A percentile compares a stretch with the other conserved stretches of the same genome.
These are phyloP conservation scores for Pythium phragmitis DNA, from an alignment of 352 stramenopile genomes.

Conservation along the genomic window DNA sequence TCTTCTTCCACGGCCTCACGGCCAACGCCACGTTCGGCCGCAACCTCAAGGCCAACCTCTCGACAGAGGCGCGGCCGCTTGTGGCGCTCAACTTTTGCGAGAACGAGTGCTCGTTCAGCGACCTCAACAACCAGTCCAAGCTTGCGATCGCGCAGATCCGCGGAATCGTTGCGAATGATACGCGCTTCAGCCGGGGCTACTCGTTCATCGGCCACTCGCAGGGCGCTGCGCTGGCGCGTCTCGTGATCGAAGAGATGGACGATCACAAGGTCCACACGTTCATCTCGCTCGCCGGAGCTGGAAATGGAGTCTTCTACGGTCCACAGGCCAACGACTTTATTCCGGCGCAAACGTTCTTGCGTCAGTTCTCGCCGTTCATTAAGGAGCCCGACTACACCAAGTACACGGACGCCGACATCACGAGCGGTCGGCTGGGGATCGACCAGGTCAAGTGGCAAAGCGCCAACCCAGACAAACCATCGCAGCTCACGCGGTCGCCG, in stretches of 20 bases:
- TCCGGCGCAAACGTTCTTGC: constrained; percentile 34
- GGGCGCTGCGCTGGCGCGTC: constrained; percentile 36
- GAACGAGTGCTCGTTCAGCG: constrained; percentile 33
- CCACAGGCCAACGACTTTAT: constrained; percentile 34
- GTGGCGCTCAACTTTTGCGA: constrained; percentile 39
- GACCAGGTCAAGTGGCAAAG: constrained; percentile 32
- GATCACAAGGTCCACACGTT: constrained; percentile 48
- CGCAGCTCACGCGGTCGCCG: constrained; percentile 37
- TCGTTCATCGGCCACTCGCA: constrained; percentile 50
- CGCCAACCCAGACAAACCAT: constrained; percentile 27
- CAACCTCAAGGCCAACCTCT: constrained; percentile 41
- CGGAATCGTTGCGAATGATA: constrained; percentile 30
- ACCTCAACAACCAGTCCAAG: constrained; percentile 34
- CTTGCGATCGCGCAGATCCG: constrained; percentile 47
- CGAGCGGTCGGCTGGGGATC: constrained; percentile 31
- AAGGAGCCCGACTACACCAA: constrained; percentile 31
- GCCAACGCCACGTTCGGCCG: constrained; percentile 28
- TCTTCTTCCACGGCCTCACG: constrained; percentile 54
- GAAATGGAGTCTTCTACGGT: constrained; percentile 56
- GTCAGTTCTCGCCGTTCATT: constrained; percentile 19
- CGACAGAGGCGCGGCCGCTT: constrained; percentile 35
- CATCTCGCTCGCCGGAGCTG: constrained; percentile 42
- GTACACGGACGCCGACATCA: constrained; percentile 28
- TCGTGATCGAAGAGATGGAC: constrained; percentile 54
- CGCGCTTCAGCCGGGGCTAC: constrained; percentile 41